Percentiles rank a stretch among this genome's conserved stretches.
phyloP scores from a whole-genome alignment of 805 yeast genomes.

The Clavispora phyllophila region DNA sequence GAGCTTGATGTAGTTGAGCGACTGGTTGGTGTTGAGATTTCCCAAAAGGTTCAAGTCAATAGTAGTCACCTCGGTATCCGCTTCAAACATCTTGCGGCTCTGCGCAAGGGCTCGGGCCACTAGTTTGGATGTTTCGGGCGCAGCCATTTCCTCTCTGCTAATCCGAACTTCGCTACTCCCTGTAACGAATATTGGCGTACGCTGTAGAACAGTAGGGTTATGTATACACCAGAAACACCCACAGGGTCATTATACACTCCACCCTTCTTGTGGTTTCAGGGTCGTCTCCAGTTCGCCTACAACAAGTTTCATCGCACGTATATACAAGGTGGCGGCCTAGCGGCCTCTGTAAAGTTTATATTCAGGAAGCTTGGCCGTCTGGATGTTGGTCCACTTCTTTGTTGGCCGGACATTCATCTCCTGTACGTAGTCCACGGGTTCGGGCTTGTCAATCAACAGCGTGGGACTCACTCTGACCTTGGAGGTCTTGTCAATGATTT shows the following conservation, averaged over 20 bases:
- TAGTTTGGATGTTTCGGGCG: background rate
- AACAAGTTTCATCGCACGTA: conserved; percentile 1
- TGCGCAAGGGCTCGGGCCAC: conserved; percentile 22
- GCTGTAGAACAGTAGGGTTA: no score
- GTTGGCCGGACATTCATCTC: conserved; percentile 57
- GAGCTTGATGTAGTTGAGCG: conserved; percentile 45
- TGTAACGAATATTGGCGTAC: no score
- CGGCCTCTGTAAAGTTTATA: conserved; percentile 62
- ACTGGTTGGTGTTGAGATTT: conserved; percentile 54
- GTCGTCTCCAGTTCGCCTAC: no score
- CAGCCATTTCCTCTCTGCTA: background rate
- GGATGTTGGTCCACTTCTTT: conserved; percentile 52
- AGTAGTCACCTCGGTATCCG: conserved; percentile 39
- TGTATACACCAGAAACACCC: no score
- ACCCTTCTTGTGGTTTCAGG: no score
- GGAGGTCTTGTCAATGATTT: conserved; percentile 63
- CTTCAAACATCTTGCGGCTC: conserved; percentile 29
- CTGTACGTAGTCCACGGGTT: conserved; percentile 48
- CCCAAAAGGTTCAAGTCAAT: conserved; percentile 46
- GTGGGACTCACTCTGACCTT: conserved; percentile 70
- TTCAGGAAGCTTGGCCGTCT: conserved; percentile 45
- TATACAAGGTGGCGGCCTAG: conserved; percentile 20
- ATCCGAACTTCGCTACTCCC: no score
- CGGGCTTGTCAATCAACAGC: conserved; percentile 44
- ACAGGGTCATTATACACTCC: background rate